A percentile compares a stretch with the other conserved stretches of the same genome.
These are phyloP conservation scores for Macadamia integrifolia DNA, from an alignment of 164 flowering plant species.

Conservation along the genomic window DNA sequence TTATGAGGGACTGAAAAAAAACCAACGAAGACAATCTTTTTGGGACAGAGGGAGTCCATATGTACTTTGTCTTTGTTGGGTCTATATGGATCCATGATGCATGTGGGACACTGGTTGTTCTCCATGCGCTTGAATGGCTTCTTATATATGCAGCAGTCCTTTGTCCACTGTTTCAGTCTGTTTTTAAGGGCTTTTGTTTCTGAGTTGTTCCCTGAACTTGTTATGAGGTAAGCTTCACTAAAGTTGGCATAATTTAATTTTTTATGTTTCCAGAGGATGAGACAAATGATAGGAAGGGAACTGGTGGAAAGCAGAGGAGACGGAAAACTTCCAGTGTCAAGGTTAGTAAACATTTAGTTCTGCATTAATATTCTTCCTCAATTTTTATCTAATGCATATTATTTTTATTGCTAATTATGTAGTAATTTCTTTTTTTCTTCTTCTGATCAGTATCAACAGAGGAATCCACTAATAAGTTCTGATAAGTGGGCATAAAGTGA, in stretches of 20 bases:
- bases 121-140: too few relatives aligned
- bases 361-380: background rate
- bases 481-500: background rate
- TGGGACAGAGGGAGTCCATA: too few relatives aligned
- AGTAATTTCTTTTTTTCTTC: background rate
- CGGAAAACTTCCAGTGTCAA: constrained; percentile 18
- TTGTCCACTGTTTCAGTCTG: background rate
- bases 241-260: background rate
- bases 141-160: too few relatives aligned
- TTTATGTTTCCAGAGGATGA: constrained; percentile 45
- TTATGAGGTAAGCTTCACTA: background rate
- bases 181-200: background rate
- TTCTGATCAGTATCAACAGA: background rate
- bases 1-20: too few relatives aligned
- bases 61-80: too few relatives aligned
- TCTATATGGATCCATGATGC: too few relatives aligned
- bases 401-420: background rate
- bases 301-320: constrained; percentile 39
- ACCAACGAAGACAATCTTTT: too few relatives aligned
- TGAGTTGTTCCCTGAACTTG: background rate
- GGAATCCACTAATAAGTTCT: constrained; percentile 1
- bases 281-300: constrained; percentile 23
- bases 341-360: constrained; percentile 25
- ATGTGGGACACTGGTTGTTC: too few relatives aligned
- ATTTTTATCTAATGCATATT: background rate